These are phyloP conservation scores for Coemansia sp. DNA, from an alignment of 192 early-diverging fungal genomes.

Conservation along the genomic window DNA sequence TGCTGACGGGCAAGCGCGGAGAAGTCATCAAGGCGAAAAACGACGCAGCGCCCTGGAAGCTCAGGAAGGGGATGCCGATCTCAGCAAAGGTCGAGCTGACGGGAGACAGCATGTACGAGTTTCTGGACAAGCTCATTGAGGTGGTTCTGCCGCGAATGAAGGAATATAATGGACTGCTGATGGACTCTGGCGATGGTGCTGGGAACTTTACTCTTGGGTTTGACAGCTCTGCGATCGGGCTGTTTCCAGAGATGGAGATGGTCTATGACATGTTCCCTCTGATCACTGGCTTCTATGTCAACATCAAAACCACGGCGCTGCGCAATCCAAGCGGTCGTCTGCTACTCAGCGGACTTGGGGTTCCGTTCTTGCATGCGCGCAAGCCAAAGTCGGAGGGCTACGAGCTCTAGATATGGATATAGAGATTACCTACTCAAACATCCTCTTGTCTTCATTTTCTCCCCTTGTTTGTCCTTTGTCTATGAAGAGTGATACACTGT, in stretches of 20 bases:
- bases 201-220: slow-evolving; percentile 87
- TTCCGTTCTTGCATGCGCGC: slow-evolving; percentile 71
- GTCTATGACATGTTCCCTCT: slow-evolving; percentile 93
- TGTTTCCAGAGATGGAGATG: slow-evolving; percentile 97
- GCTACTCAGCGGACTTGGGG: slow-evolving; percentile 84
- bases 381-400: slow-evolving; percentile 36
- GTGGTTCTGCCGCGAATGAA: slow-evolving; percentile 93
- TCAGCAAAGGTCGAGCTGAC: slow-evolving; percentile 78
- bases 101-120: slow-evolving; percentile 87
- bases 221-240: slow-evolving; percentile 77
- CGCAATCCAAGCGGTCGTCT: slow-evolving; percentile 76
- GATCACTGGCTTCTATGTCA: slow-evolving; percentile 86
- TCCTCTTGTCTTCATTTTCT: background rate
- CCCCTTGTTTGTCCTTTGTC: background rate
- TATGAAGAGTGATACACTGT: too few relatives aligned
- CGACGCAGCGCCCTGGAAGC: slow-evolving; percentile 80
- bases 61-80: slow-evolving; percentile 92
- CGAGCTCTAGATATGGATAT: slow-evolving; percentile 9
- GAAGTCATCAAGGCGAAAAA: slow-evolving; percentile 79
- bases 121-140: slow-evolving; percentile 93
- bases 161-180: slow-evolving; percentile 83
- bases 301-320: slow-evolving; percentile 79
- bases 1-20: slow-evolving; percentile 79
- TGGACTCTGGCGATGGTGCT: slow-evolving; percentile 72
- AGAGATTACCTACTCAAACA: background rate